Evolutionary conservation across 2,329 filamentous ascomycete species (phyloP), one percentile per base, ranked within the genome.

Genomic region (Penicillium janthinellum): DNA sequence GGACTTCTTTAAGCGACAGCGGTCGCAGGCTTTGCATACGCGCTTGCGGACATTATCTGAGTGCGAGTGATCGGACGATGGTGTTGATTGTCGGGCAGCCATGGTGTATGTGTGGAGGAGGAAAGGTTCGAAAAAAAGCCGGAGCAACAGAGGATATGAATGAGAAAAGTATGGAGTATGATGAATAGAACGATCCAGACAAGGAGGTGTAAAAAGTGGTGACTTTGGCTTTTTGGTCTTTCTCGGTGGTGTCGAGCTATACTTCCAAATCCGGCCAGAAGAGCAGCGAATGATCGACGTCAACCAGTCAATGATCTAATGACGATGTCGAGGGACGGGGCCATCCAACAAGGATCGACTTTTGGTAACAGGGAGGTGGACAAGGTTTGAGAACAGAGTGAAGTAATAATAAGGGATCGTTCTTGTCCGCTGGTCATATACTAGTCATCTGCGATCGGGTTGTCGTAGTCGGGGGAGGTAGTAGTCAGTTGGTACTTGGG

Each of bases 11-110:
- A 88, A 67, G 50, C 86, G 80, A 77, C 86, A 88, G 60, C 86
- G 81, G 74, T 88, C 86, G 73, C 86, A 88, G 25, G 86, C 86
- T 75, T 88, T 88, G 73, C 86, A 86, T 41, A 88, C 86, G 69
- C 86, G 80, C 75, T 88, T 88, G 66, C 86, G 75, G 39, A 77
- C 79, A 64, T 79, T 81, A 68, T 82, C 80, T 17, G 77, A 76
- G 64, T 77, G 74, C 31, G 73, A 76, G 59, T 76, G 67, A 25
- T 77, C 75, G 41, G 73, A 76, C n/a, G 70, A 65, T 37, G 76
- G 75, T 56, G 75, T 72, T 64, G 75, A 72, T 69, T 77, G 75
- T 42, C 75, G 74, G 49, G 74, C 73, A 28, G 73, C 73, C 75
- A 78, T 77, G 56, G 59, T 71, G 44, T 60, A 14, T 37, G 51